Evolutionary conservation across 2,329 filamentous ascomycete species (phyloP).

Genomic region (Teratosphaeria viscida): DNA sequence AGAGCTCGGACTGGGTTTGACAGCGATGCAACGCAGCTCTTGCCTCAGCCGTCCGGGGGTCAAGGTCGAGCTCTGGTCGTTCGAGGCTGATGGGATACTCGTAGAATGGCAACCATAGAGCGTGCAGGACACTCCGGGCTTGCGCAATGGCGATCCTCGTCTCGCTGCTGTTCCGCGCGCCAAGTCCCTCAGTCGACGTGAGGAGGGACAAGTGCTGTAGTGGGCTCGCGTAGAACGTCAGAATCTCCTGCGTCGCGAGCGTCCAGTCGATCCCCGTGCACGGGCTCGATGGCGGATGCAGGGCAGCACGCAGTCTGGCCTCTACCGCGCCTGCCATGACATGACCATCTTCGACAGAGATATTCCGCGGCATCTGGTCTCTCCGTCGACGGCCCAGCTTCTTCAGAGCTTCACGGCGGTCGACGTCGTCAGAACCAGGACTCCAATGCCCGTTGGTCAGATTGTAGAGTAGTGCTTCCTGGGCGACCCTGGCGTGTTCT

Average conservation of each 20-base stretch:
- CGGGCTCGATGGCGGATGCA: neutral
- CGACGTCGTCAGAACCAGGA: conserved; percentile 12
- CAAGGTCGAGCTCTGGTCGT: conserved; percentile 22
- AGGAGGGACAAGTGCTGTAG: conserved; percentile 22
- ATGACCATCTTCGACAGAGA: conserved; percentile 13
- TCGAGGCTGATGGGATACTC: conserved; percentile 31
- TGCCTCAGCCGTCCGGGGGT: conserved; percentile 24
- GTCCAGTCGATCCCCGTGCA: conserved; percentile 36
- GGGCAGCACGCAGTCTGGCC: conserved; percentile 7
- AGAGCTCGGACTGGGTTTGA: conserved; percentile 30
- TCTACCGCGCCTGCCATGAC: conserved; percentile 14
- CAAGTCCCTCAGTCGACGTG: neutral
- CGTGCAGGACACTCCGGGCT: conserved; percentile 31
- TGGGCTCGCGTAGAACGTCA: conserved; percentile 29
- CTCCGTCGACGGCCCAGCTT: conserved; percentile 13
- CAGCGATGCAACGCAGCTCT: conserved; percentile 33
- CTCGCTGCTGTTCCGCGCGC: neutral
- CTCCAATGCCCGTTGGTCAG: conserved; percentile 36
- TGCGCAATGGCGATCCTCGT: conserved; percentile 7
- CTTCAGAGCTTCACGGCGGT: conserved; percentile 26
- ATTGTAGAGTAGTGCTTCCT: conserved; percentile 31
- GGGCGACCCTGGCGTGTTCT: conserved; percentile 19
- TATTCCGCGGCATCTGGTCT: conserved; percentile 11
- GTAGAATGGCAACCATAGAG: conserved; percentile 36
- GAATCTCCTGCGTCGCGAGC: conserved; percentile 32